Percentiles rank a stretch among this genome's conserved stretches.
Conservation (phyloP, 1,284 basidiomycete genomes). For the Puccinia hordei region DNA sequence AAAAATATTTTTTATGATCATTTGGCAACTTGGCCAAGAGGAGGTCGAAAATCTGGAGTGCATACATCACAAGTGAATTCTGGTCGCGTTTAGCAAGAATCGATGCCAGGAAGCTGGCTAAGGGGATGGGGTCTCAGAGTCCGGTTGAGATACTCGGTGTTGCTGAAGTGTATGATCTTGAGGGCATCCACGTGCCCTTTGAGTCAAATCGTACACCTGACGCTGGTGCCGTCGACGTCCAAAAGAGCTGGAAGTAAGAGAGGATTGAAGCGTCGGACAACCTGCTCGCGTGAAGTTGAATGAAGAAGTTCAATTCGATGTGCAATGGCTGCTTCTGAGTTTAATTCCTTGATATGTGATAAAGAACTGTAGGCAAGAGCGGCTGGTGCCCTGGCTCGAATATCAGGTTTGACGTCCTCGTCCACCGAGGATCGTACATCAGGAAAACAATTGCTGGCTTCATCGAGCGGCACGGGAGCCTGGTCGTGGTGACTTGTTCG, state of each 20-base stretch:
- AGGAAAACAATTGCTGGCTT: slow-evolving; percentile 3
- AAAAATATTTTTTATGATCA: slow-evolving; percentile 83
- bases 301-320: slow-evolving; percentile 66
- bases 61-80: too few species aligned
- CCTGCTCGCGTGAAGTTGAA: slow-evolving; percentile 63
- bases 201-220: slow-evolving; percentile 77
- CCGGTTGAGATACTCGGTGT: slow-evolving; percentile 71
- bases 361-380: too few species aligned
- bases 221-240: slow-evolving; percentile 91
- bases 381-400: too few species aligned
- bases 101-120: slow-evolving; percentile 87
- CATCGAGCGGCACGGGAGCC: slow-evolving; percentile 22
- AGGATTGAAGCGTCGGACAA: slow-evolving; percentile 77
- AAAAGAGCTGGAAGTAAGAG: slow-evolving; percentile 86
- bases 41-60: slow-evolving; percentile 85
- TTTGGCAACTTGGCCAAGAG: slow-evolving; percentile 77
- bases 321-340: slow-evolving; percentile 58
- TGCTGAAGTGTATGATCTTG: slow-evolving; percentile 84
- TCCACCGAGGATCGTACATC: slow-evolving; percentile 15
- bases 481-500: slow-evolving; percentile 52
- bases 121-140: slow-evolving; percentile 84
- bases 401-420: too few species aligned
- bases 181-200: slow-evolving; percentile 82
- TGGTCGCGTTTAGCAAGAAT: slow-evolving; percentile 88
- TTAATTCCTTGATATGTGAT: slow-evolving; percentile 15